phyloP scores from a whole-genome alignment of 23 red algal genomes.

The Cyanidiococcus yangmingshanensis region DNA sequence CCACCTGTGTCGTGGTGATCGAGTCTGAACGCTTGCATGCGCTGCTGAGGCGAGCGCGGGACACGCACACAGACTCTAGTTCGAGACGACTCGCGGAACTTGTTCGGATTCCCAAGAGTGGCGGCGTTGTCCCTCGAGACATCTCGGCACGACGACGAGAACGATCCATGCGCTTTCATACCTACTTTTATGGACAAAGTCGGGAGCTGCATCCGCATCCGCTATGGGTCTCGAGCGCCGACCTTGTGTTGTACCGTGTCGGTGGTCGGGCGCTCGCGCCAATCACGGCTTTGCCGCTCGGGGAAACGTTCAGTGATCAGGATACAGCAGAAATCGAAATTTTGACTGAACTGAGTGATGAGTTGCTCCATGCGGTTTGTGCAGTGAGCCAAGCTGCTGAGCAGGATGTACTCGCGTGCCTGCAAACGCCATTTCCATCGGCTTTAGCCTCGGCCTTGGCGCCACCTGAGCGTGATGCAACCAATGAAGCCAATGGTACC shows the following conservation, averaged over 20 bases:
- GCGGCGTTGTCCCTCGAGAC: constrained; percentile 75
- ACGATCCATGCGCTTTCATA: constrained; percentile 33
- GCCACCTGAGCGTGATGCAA: not conserved
- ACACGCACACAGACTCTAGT: not conserved
- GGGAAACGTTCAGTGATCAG: constrained; percentile 20
- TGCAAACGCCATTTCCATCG: not conserved
- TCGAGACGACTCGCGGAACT: not conserved
- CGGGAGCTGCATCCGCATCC: constrained; percentile 62
- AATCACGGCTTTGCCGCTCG: constrained; percentile 8
- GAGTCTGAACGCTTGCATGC: constrained; percentile 81
- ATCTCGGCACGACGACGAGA: constrained; percentile 24
- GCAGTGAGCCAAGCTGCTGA: constrained; percentile 10
- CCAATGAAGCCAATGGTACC: not conserved
- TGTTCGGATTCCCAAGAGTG: constrained; percentile 64
- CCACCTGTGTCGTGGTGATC: constrained; percentile 43
- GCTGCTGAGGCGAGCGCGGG: constrained; percentile 27
- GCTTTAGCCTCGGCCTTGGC: not conserved
- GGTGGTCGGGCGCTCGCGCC: constrained; percentile 5
- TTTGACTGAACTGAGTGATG: constrained; percentile 29
- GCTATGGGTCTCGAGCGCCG: not conserved
- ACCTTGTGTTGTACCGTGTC: not conserved
- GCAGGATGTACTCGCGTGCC: not conserved
- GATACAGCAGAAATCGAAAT: constrained; percentile 48
- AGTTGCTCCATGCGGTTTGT: constrained; percentile 17
- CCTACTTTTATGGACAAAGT: constrained; percentile 86